Conservation (phyloP, 2,329 filamentous ascomycete genomes). For the Ascochyta koolunga region DNA sequence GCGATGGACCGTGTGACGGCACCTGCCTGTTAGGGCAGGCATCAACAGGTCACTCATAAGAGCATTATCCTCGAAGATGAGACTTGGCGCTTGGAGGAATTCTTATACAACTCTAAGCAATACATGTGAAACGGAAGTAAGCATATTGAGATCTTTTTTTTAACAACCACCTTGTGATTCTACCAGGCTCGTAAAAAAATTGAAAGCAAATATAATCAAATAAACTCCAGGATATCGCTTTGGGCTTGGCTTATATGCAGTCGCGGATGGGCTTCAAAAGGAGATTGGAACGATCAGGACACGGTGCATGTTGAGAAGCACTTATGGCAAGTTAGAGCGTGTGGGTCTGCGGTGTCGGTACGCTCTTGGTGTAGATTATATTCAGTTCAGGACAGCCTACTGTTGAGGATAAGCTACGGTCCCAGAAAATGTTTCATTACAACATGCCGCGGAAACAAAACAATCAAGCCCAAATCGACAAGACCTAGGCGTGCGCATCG, state of each 20-base stretch:
- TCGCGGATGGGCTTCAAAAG: not conserved
- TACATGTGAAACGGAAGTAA: not conserved
- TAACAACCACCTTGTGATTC: not conserved
- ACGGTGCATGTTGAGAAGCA: constrained; percentile 27
- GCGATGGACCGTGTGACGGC: not conserved
- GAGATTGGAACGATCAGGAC: constrained; percentile 1
- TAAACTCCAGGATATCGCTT: constrained; percentile 2
- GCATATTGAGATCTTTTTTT: constrained; percentile 6
- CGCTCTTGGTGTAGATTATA: constrained; percentile 5
- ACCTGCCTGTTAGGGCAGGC: not conserved
- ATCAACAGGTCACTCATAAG: not conserved
- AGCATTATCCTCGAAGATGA: not conserved
- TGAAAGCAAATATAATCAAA: no score
- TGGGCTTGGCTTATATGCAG: constrained; percentile 1
- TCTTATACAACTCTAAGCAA: not conserved
- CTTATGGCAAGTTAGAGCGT: constrained; percentile 5
- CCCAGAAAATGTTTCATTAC: constrained; percentile 9
- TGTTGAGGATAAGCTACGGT: constrained; percentile 15
- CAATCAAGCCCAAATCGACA: constrained; percentile 1
- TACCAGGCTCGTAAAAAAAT: no score
- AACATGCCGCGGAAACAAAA: constrained; percentile 7
- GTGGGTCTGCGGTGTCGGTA: constrained; percentile 6
- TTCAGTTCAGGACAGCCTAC: constrained; percentile 10
- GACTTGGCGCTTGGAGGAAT: not conserved
- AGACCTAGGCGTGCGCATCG: constrained; percentile 51